Evolutionary conservation across 2,329 filamentous ascomycete species (phyloP).

Genomic region (Fusarium sterilihyphosum): DNA sequence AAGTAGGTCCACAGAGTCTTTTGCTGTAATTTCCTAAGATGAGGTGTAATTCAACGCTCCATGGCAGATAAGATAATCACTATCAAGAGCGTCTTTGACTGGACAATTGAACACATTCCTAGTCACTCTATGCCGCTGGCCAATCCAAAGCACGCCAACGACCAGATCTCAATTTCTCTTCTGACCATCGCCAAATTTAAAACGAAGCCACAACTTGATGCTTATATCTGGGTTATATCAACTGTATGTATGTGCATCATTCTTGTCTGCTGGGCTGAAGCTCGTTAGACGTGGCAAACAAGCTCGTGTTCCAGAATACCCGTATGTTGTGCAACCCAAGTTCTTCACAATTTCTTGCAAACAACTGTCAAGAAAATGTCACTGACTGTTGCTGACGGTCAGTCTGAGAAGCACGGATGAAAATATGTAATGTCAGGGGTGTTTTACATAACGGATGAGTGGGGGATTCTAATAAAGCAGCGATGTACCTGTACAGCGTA

Average conservation of each 20-base stretch:
- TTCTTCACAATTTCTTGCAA: background rate
- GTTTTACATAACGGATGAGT: slow-evolving; percentile 26
- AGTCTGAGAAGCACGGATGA: background rate
- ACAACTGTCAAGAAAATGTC: background rate
- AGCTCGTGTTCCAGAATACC: slow-evolving; percentile 17
- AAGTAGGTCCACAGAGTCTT: slow-evolving; percentile 33
- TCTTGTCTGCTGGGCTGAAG: slow-evolving; percentile 13
- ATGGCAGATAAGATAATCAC: slow-evolving; percentile 21
- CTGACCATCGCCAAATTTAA: slow-evolving; percentile 24
- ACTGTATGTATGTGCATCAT: slow-evolving; percentile 8
- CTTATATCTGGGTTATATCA: slow-evolving; percentile 6
- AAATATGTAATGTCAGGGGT: slow-evolving; percentile 27
- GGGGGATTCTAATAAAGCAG: background rate
- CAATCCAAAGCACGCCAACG: slow-evolving; percentile 17
- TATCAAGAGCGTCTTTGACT: slow-evolving; percentile 26
- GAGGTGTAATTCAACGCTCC: slow-evolving; percentile 39
- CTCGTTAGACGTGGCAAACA: slow-evolving; percentile 15
- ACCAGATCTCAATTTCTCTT: slow-evolving; percentile 21
- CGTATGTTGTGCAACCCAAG: background rate
- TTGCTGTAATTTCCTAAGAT: slow-evolving; percentile 45
- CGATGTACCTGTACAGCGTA: slow-evolving; percentile 19
- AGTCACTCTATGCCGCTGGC: background rate
- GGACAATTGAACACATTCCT: background rate
- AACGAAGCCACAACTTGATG: slow-evolving; percentile 22
- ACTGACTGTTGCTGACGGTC: background rate